These are phyloP conservation scores for Candida montana DNA, from an alignment of 805 yeast genomes.

Conservation along the genomic window DNA sequence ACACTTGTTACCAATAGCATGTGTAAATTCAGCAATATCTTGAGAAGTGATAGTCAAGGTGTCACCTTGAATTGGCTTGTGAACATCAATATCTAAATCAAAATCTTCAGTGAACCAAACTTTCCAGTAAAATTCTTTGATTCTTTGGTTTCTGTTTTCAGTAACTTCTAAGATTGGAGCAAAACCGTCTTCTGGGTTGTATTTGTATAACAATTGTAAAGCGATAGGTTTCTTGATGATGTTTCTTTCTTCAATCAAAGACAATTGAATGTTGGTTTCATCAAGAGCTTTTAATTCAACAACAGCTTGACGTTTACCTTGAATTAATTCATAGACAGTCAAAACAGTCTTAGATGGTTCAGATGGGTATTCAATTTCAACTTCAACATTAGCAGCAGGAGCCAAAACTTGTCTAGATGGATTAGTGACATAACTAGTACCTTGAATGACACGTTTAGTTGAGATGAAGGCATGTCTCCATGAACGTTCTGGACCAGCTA, in stretches of 20 bases:
- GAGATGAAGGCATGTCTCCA: slow-evolving; percentile 93
- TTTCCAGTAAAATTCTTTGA: slow-evolving; percentile 95
- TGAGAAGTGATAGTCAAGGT: slow-evolving; percentile 62
- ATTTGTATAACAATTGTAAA: slow-evolving; percentile 72
- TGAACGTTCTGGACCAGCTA: slow-evolving; percentile 72
- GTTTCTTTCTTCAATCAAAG: slow-evolving; percentile 84
- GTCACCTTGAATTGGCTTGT: slow-evolving; percentile 65
- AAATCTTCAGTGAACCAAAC: slow-evolving; percentile 82
- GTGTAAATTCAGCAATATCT: slow-evolving; percentile 87
- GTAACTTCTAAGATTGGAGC: slow-evolving; percentile 90
- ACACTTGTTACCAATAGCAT: slow-evolving; percentile 94
- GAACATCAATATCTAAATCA: slow-evolving; percentile 60
- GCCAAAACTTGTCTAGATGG: slow-evolving; percentile 76
- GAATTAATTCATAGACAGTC: slow-evolving; percentile 62
- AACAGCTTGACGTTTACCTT: slow-evolving; percentile 63
- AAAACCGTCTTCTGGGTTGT: slow-evolving; percentile 83
- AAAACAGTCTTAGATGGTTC: slow-evolving; percentile 53
- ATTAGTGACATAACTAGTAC: slow-evolving; percentile 68
- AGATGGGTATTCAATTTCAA: slow-evolving; percentile 51
- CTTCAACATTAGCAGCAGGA: slow-evolving; percentile 62
- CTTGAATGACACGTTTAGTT: slow-evolving; percentile 79
- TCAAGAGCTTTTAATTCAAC: slow-evolving; percentile 54
- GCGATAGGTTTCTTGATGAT: slow-evolving; percentile 69
- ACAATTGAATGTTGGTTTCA: slow-evolving; percentile 54
- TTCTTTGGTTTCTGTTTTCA: slow-evolving; percentile 87